Percentiles rank a stretch among this genome's conserved stretches.
These are phyloP conservation scores for Pythium phragmiticola DNA, from an alignment of 352 stramenopile genomes.

Conservation along the genomic window DNA sequence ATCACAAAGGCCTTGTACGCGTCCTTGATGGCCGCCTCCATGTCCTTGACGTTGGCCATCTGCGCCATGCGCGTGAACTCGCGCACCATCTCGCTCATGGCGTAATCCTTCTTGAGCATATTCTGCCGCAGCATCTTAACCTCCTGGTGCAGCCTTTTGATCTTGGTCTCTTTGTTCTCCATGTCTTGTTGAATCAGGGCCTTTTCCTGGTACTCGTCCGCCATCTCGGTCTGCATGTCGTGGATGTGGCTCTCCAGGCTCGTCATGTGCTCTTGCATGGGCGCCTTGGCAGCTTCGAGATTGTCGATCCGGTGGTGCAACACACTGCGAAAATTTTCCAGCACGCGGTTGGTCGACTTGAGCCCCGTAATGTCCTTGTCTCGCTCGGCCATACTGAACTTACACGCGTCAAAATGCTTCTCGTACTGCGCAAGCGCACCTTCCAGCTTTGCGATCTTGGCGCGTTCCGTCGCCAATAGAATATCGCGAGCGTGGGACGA, in stretches of 20 bases:
- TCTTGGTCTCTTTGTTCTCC: slow-evolving; percentile 71
- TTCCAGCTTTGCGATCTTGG: slow-evolving; percentile 66
- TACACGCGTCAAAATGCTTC: slow-evolving; percentile 70
- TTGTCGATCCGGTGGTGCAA: slow-evolving; percentile 74
- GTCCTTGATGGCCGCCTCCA: slow-evolving; percentile 80
- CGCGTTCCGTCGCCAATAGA: slow-evolving; percentile 67
- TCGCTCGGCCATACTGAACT: slow-evolving; percentile 65
- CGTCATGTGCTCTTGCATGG: slow-evolving; percentile 63
- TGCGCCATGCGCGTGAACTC: slow-evolving; percentile 72
- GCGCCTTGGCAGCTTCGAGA: slow-evolving; percentile 66
- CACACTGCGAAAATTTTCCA: slow-evolving; percentile 84
- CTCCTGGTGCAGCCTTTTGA: slow-evolving; percentile 72
- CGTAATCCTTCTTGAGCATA: slow-evolving; percentile 78
- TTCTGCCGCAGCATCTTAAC: slow-evolving; percentile 73
- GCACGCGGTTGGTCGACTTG: slow-evolving; percentile 71
- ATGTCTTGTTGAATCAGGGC: slow-evolving; percentile 58
- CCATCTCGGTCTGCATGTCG: slow-evolving; percentile 76
- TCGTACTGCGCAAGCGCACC: slow-evolving; percentile 66
- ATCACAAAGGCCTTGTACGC: slow-evolving; percentile 77
- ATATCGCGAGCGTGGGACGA: slow-evolving; percentile 65
- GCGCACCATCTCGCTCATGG: slow-evolving; percentile 75
- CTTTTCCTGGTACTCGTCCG: slow-evolving; percentile 71
- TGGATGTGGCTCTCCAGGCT: slow-evolving; percentile 64
- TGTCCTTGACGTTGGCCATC: slow-evolving; percentile 74
- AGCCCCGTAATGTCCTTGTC: slow-evolving; percentile 62